Evolutionary conservation across 768 basidiomycete genomes (phyloP).

Genomic region (Harrya chromipes): DNA sequence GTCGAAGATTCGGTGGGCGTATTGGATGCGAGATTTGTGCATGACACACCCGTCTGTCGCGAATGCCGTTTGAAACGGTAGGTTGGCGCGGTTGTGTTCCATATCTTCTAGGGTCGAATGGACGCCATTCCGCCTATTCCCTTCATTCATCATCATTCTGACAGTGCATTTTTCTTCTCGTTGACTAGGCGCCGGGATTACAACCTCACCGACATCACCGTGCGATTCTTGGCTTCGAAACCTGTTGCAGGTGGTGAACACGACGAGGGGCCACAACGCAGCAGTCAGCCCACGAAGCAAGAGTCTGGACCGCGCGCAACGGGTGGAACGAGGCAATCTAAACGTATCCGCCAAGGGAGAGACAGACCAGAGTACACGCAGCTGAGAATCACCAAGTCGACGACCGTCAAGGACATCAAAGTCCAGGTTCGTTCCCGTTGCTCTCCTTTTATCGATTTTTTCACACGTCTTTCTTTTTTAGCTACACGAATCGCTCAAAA

Average conservation of each 20-base stretch:
- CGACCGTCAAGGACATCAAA: slow-evolving; percentile 78
- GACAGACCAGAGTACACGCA: slow-evolving; percentile 48
- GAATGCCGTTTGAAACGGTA: slow-evolving; percentile 62
- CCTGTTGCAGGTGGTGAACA: slow-evolving; percentile 31
- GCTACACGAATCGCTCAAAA: slow-evolving; percentile 59
- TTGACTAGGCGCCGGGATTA: slow-evolving; percentile 42
- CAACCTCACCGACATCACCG: slow-evolving; percentile 57
- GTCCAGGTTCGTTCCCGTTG: slow-evolving; percentile 47
- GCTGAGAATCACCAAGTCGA: slow-evolving; percentile 58
- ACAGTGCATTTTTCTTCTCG: slow-evolving; percentile 17
- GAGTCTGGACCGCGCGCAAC: slow-evolving; percentile 36
- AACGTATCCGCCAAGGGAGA: slow-evolving; percentile 60
- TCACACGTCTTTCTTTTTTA: slow-evolving; percentile 21
- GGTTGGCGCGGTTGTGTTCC: slow-evolving; percentile 14
- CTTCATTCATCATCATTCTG: slow-evolving; percentile 6
- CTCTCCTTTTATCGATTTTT: background rate
- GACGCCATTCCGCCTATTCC: background rate
- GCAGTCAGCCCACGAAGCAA: slow-evolving; percentile 27
- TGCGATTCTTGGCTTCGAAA: slow-evolving; percentile 43
- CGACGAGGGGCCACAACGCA: slow-evolving; percentile 25
- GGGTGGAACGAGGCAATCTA: slow-evolving; percentile 60
- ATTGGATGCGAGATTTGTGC: slow-evolving; percentile 38
- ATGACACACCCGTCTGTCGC: slow-evolving; percentile 53
- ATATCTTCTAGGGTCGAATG: slow-evolving; percentile 8
- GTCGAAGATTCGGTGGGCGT: slow-evolving; percentile 27